Base-by-base conservation (phyloP, 257 asterid genomes). In the Solanum rostratum region DNA sequence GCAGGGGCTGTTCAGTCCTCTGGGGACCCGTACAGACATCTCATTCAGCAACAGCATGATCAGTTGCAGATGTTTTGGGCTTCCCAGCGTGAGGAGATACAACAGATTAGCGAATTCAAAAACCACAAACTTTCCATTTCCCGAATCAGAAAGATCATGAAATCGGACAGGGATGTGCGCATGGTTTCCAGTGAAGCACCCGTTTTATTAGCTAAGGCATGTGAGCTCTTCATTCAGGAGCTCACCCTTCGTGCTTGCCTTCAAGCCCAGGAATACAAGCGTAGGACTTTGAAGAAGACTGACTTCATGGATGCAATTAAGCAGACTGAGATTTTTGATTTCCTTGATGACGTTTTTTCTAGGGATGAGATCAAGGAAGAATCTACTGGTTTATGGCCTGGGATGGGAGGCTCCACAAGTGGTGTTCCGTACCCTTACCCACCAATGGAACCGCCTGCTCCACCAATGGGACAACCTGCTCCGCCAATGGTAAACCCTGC, bases 111-210 rank as follows among this genome's bases (percentile, higher is more conserved):
- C 85, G 94, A 93, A 88, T 93, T 95, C 88, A 93, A 90, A 84
- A 94, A 92, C 87, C 97, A 95, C 62, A 95, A 90, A 82, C 93
- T 95, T 24, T 97, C 98, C 3, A 85, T 95, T 66, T 97, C 97
- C 55, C 92, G 97, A 82, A 91, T 93, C 85, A 95, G 92, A 90
- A 95, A 93, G 90, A 95, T 95, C 88, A 93, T 93, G 97, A 95
- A 92, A 84, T 95, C 97, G 6, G 98, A 95, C 55, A 97, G 92
- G 74, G 98, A 95, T 81, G 98, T 95, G 70, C 65, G 11, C n/a
- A 57, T 57, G 65, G 0, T 57, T 20, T 93, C 97, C 5, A 97
- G 97, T 52, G 97, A 95, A 90, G 95, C 98, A 3, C 96, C 97
- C 19, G 87, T 95, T 46, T 92, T 95, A 29, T 93, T 95, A 87